A percentile compares a stretch with the other conserved stretches of the same genome.
These are phyloP conservation scores for Vigna mungo DNA, from an alignment of 306 rosid genomes.

Conservation along the genomic window DNA sequence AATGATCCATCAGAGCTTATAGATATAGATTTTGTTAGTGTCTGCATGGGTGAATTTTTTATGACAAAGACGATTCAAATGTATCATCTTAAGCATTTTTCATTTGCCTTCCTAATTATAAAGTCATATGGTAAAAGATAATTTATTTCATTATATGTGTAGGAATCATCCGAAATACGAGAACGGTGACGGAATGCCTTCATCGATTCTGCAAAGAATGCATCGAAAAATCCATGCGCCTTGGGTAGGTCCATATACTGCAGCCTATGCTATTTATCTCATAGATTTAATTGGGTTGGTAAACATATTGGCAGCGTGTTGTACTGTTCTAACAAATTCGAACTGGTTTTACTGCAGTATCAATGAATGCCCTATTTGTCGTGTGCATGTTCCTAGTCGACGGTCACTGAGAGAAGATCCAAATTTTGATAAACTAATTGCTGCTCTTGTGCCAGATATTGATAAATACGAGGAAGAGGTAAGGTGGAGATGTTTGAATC, in stretches of 20 bases:
- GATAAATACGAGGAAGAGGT: constrained; percentile 87
- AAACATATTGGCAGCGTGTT: background rate
- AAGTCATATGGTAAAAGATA: background rate
- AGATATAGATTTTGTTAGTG: background rate
- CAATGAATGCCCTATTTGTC: constrained; percentile 92
- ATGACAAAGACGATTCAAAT: constrained; percentile 17
- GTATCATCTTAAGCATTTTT: constrained; percentile 8
- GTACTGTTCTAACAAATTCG: background rate
- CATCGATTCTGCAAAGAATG: constrained; percentile 95
- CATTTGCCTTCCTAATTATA: constrained; percentile 1
- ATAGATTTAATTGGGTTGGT: background rate
- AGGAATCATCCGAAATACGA: constrained; percentile 89
- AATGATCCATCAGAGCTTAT: background rate
- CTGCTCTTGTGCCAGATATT: constrained; percentile 67
- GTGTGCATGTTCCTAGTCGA: constrained; percentile 54
- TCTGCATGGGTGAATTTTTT: background rate
- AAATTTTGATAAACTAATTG: too few species aligned
- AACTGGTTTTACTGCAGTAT: constrained; percentile 55
- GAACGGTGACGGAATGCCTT: constrained; percentile 92
- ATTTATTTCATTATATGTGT: constrained; percentile 37
- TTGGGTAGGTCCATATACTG: constrained; percentile 60
- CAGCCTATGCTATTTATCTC: background rate
- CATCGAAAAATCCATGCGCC: constrained; percentile 93
- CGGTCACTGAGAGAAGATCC: too few species aligned
- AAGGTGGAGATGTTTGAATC: constrained; percentile 11